Evolutionary conservation across 805 yeast species (phyloP), one percentile per base, ranked within the genome.

Genomic region (Candida glaebosa): DNA sequence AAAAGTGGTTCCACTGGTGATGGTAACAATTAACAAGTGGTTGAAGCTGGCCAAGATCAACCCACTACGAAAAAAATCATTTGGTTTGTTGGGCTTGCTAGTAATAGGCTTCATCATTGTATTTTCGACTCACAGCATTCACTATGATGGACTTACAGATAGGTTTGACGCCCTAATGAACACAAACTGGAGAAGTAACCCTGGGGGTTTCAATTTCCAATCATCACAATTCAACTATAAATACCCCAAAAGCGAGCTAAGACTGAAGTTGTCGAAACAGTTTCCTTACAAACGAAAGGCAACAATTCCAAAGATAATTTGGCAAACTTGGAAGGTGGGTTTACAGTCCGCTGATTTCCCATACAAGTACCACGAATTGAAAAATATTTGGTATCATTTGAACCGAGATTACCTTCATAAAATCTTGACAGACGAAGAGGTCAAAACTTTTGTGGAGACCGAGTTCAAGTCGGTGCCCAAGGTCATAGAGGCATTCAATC

Each of bases 341-440:
- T 63, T 79, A 34, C 75, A 77, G 42, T 84, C 82, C 60, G 77
- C 73, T 28, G 58, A 75, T 31, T 79, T 82, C 58, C 84, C 84
- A 18, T 63, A 68, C 16, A 71, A 72, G 43, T 79, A 73, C 53
- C 72, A 72, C 48, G 73, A 68, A 46, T 82, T 78, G 42, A 84
- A 79, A 59, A 67, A 71, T 16, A 75, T 76, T 46, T 85, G 95
- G 95, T 79, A 79, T 2, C 63, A 69, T 30, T 75, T 76, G 47
- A 85, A 85, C 58, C 89, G 89, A 0, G 85, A 84, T 3, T 84
- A 84, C 57, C 87, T 76, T n/a, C 90, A 84, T 58, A 87, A 82
- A 53, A 62, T 85, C 18, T 74, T 85, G 54, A 78, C 83, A 45
- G 93, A 85, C 56, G 87, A 82, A 49, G 78, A 86, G 10, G 74